Evolutionary conservation across 2,329 filamentous ascomycete genomes (phyloP).

Genomic region (Thielaviopsis euricoi): DNA sequence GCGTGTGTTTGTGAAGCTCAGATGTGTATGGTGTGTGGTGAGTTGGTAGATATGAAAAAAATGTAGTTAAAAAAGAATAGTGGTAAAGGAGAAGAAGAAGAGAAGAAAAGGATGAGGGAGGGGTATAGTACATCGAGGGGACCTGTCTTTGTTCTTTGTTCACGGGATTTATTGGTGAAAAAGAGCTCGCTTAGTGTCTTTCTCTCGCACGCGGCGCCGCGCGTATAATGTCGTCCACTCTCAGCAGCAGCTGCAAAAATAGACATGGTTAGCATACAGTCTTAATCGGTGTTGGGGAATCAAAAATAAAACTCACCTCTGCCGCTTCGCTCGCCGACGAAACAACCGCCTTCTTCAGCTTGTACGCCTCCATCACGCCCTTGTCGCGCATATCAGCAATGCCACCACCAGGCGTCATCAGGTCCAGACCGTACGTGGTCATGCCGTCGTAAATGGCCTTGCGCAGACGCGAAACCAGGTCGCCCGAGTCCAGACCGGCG

Average conservation of each 20-base stretch:
- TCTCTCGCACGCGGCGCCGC: slow-evolving; percentile 74
- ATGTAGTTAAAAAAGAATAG: neutral
- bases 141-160: neutral
- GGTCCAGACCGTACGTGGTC: slow-evolving; percentile 78
- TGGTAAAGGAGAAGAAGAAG: neutral
- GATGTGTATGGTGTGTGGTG: neutral
- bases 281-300: neutral
- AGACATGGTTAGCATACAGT: slow-evolving; percentile 15
- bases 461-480: slow-evolving; percentile 77
- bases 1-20: no score
- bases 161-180: neutral
- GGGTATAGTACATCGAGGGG: neutral
- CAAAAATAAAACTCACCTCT: slow-evolving; percentile 58
- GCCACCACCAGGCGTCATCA: slow-evolving; percentile 76
- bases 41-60: neutral
- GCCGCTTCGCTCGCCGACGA: slow-evolving; percentile 91
- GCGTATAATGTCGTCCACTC: slow-evolving; percentile 96
- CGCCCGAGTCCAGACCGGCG: slow-evolving; percentile 86
- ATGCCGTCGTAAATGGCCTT: slow-evolving; percentile 92
- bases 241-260: slow-evolving; percentile 54
- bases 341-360: slow-evolving; percentile 95
- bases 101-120: neutral
- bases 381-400: slow-evolving; percentile 92
- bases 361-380: slow-evolving; percentile 95
- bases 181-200: slow-evolving; percentile 37